Conservation (phyloP, 805 yeast species). For the Candida xyloterini region DNA sequence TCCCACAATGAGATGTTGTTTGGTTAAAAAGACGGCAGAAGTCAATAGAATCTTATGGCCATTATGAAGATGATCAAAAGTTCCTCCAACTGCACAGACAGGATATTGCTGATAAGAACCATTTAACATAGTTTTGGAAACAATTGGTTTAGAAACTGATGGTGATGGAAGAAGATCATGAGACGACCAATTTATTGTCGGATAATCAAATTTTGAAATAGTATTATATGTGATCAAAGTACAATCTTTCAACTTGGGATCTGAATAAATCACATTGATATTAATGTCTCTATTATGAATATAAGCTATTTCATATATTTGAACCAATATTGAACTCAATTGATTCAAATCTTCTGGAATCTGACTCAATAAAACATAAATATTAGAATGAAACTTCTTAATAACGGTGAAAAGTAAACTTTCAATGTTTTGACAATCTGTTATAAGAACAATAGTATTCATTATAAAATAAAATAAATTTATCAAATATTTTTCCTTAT, state of each 20-base stretch:
- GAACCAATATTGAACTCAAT: background rate
- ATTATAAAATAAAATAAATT: background rate
- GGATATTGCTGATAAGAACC: constrained; percentile 10
- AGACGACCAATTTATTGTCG: background rate
- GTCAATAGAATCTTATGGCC: constrained; percentile 89
- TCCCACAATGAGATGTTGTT: constrained; percentile 64
- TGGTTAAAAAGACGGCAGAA: constrained; percentile 62
- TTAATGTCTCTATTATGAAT: background rate
- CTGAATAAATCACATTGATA: constrained; percentile 1
- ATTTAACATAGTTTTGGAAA: background rate
- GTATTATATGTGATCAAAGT: background rate
- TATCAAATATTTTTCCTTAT: background rate
- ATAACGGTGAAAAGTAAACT: background rate
- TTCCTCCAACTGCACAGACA: constrained; percentile 82
- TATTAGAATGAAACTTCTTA: background rate
- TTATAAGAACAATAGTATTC: constrained; percentile 2
- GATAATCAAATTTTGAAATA: background rate
- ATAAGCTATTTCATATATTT: constrained; percentile 1
- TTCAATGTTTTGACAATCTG: background rate
- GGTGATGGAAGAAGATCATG: background rate
- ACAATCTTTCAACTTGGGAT: background rate
- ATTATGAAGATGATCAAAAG: constrained; percentile 94
- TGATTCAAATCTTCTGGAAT: background rate
- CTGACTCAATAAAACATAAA: background rate
- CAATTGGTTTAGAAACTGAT: background rate